Evolutionary conservation across 2,329 filamentous ascomycete species (phyloP), one percentile per base, ranked within the genome.

Genomic region (Chaetomium strumarium): DNA sequence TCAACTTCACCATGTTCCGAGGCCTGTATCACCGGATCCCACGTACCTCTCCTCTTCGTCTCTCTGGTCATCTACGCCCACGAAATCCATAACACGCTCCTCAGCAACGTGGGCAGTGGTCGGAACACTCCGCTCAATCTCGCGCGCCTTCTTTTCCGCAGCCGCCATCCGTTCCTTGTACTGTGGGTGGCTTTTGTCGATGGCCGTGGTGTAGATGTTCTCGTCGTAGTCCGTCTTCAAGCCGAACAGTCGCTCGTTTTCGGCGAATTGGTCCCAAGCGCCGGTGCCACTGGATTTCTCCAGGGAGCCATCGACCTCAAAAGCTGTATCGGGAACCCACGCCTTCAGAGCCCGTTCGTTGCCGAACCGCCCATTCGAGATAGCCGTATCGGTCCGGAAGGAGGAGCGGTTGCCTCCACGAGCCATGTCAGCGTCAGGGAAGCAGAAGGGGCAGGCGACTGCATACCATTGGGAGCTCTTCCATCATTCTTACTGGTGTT

Each of bases 41-140:
- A 68, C 80, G 62, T 77, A 90, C 83, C 93, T 96, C 66, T 95
- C 91, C 72, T 99, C 93, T 70, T 99, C 93, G 59, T 96, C 89
- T 13, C 82, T 85, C 53, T 84, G 83, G 48, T 86, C 80, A 37
- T 81, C 78, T 10, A 77, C 74, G 12, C 78, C 79, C n/a, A 81
- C 75, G 59, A 75, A 80, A 59, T 86, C 81, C 78, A 82, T 79
- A 48, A 90, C 80, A 64, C 91, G 85, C 73, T 99, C 93, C 70
- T 97, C 93, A 3, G 88, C 88, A 53, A 96, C 81, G 65, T 99
- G 93, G 5, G 85, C 74, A 50, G 93, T 96, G 34, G 80, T 78
- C 8, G 89, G 76, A 16, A 77, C 75, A 57, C 84, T 88, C 42
- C 80, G 77, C 69, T 96, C 90, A 62, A 99, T 99, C 68, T 97